Evolutionary conservation across 169 alveolate genomes (phyloP).

Genomic region (Eimeria maxima): DNA sequence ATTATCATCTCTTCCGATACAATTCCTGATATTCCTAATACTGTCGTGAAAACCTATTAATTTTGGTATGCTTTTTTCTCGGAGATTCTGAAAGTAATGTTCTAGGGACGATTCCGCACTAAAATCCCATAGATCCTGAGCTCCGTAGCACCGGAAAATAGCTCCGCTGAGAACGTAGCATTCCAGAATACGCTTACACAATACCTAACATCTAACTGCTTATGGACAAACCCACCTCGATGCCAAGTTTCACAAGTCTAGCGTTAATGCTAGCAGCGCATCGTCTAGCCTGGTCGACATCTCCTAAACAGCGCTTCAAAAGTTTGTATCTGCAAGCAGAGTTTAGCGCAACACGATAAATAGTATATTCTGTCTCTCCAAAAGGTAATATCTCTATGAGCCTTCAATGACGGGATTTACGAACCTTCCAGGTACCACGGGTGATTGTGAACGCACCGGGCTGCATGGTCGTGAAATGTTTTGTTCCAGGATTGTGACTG

Average conservation of each 20-base stretch:
- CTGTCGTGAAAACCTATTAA: not conserved
- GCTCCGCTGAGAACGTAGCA: no score
- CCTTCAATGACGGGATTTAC: not conserved
- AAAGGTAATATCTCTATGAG: no score
- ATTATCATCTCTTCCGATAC: not conserved
- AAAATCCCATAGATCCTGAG: conserved; percentile 24
- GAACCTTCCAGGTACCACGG: not conserved
- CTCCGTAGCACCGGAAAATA: not conserved
- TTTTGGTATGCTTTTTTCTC: conserved; percentile 42
- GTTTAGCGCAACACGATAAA: not conserved
- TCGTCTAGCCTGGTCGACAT: conserved; percentile 52
- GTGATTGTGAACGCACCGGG: not conserved
- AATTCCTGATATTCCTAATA: not conserved
- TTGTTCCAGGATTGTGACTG: conserved; percentile 66
- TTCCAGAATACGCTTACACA: not conserved
- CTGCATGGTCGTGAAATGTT: conserved; percentile 38
- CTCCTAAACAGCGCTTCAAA: conserved; percentile 6
- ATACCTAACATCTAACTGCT: not conserved
- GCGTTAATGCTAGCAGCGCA: conserved; percentile 54
- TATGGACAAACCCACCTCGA: conserved; percentile 40
- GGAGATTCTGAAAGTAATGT: conserved; percentile 28
- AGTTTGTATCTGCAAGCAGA: not conserved
- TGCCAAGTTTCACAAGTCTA: conserved; percentile 53
- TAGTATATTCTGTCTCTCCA: no score
- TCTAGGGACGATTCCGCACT: conserved; percentile 41